These are phyloP conservation scores for Aspergillus sp. DNA, from an alignment of 2,329 filamentous ascomycete genomes.

Conservation along the genomic window DNA sequence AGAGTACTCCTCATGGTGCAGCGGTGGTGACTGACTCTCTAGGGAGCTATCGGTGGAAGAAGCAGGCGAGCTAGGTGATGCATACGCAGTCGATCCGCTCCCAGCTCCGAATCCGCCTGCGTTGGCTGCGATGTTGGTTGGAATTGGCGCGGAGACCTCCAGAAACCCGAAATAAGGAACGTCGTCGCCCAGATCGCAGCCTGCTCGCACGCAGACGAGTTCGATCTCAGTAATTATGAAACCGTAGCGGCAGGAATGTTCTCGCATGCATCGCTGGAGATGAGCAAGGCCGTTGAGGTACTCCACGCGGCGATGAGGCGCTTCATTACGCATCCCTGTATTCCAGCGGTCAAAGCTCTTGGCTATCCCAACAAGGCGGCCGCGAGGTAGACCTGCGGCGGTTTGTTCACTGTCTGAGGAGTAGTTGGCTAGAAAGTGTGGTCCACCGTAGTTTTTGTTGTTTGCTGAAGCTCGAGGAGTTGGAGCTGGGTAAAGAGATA, in stretches of 20 bases:
- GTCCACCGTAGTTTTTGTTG: conserved; percentile 45
- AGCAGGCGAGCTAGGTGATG: conserved; percentile 25
- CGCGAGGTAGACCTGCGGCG: conserved; percentile 50
- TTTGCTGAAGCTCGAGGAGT: conserved; percentile 34
- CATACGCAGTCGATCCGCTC: conserved; percentile 15
- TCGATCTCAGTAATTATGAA: conserved; percentile 98
- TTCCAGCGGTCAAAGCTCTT: conserved; percentile 94
- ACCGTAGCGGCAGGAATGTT: conserved; percentile 88
- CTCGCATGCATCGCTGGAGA: conserved; percentile 87
- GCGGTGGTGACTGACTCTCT: conserved; percentile 13
- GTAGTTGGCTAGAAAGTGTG: conserved; percentile 56
- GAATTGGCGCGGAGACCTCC: conserved; percentile 65
- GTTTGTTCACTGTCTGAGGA: conserved; percentile 51
- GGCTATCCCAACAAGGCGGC: conserved; percentile 78
- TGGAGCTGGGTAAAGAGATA: conserved; percentile 45
- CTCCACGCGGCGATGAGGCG: conserved; percentile 79
- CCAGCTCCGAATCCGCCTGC: neutral
- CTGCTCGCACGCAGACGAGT: conserved; percentile 83
- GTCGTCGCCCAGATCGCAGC: conserved; percentile 56
- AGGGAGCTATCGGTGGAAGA: conserved; percentile 31
- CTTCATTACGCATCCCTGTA: conserved; percentile 85
- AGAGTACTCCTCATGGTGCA: conserved; percentile 3
- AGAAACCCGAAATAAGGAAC: conserved; percentile 86
- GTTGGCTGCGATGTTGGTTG: conserved; percentile 47
- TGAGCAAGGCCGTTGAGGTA: conserved; percentile 86